Conservation (phyloP, 1,284 basidiomycete genomes). For the Ganoderma multipileum region DNA sequence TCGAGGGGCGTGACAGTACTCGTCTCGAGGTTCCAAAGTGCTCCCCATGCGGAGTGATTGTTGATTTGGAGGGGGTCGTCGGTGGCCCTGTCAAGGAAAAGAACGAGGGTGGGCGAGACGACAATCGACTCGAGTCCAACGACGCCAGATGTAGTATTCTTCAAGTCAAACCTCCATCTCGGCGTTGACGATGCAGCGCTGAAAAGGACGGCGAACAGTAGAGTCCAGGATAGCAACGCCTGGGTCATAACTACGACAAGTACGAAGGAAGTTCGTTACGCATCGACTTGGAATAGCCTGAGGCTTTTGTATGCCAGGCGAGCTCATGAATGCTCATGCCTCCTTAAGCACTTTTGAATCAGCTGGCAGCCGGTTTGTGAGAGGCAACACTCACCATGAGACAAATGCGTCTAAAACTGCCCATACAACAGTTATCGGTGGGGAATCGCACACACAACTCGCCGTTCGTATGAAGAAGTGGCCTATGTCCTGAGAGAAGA, state of each 20-base stretch:
- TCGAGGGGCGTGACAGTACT: conserved; percentile 49
- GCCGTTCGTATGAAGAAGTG: neutral
- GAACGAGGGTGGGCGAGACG: conserved; percentile 50
- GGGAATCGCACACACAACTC: neutral
- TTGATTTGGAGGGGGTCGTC: conserved; percentile 53
- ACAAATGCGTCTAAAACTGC: neutral
- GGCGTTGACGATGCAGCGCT: conserved; percentile 28
- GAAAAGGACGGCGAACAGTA: conserved; percentile 8
- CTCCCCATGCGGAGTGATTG: conserved; percentile 52
- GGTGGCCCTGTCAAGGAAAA: conserved; percentile 54
- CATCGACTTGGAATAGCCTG: neutral
- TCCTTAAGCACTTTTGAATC: neutral
- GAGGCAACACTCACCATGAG: neutral
- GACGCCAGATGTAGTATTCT: conserved; percentile 51
- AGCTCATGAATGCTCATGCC: neutral
- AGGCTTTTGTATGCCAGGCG: neutral
- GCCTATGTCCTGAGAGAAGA: neutral
- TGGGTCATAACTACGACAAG: neutral
- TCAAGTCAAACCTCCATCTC: conserved; percentile 35
- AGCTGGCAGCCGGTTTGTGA: neutral
- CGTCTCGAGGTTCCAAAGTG: conserved; percentile 32
- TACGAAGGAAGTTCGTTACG: neutral
- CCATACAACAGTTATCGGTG: neutral
- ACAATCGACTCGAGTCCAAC: conserved; percentile 55
- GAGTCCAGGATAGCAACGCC: neutral